Evolutionary conservation across 2,329 filamentous ascomycete genomes (phyloP).

Genomic region (Cryoendolithus antarcticus): DNA sequence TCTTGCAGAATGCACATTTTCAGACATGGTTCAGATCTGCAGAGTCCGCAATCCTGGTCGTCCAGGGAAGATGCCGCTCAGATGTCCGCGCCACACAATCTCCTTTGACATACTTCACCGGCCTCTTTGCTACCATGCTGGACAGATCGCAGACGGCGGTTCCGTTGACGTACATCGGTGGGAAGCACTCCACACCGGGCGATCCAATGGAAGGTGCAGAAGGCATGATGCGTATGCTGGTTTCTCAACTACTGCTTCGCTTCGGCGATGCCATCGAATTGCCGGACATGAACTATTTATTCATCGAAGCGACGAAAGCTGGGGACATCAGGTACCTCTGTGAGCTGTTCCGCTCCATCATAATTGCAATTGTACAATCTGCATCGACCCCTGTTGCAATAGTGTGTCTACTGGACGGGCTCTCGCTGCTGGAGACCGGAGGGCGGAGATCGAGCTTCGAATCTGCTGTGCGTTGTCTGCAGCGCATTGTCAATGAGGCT

Average conservation of each 20-base stretch:
- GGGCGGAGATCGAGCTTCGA: neutral
- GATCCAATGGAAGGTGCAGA: neutral
- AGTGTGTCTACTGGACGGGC: conserved; percentile 1
- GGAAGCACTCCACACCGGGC: neutral
- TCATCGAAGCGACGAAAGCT: neutral
- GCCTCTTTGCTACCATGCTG: neutral
- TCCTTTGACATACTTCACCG: conserved; percentile 1
- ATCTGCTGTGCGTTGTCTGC: neutral
- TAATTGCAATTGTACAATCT: neutral
- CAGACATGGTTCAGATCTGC: conserved; percentile 1
- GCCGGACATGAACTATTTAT: neutral
- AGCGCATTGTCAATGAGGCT: neutral
- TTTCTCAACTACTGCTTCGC: neutral
- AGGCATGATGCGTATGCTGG: conserved; percentile 1
- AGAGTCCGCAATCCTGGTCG: neutral
- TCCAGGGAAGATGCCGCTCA: neutral
- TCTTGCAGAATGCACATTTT: neutral
- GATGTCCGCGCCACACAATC: neutral
- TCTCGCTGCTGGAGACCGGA: conserved; percentile 1
- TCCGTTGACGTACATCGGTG: neutral
- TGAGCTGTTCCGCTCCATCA: neutral
- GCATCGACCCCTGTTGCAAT: neutral
- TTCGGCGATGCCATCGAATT: neutral
- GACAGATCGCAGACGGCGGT: neutral
- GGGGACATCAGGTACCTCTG: conserved; percentile 1